Conservation (phyloP, 2,329 filamentous ascomycete species). For the Penicillium verrucosum region DNA sequence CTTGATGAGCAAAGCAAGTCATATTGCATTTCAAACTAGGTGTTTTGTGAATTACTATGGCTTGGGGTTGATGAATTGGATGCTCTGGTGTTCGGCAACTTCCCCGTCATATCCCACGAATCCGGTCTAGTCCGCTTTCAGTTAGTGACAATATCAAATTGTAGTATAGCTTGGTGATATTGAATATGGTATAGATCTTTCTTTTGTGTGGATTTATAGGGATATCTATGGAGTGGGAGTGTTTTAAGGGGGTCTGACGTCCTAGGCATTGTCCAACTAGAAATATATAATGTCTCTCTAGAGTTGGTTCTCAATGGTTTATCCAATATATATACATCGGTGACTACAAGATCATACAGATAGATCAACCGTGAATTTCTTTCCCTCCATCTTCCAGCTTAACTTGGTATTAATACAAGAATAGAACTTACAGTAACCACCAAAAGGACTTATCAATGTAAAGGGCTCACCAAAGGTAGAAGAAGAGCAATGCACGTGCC, state of each 20-base stretch:
- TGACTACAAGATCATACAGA: too few relatives aligned
- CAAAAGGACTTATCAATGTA: neutral
- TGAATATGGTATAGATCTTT: neutral
- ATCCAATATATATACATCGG: neutral
- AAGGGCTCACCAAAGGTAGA: neutral
- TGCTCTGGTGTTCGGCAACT: neutral
- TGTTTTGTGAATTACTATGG: neutral
- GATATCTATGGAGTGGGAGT: neutral
- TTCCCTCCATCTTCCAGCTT: too few relatives aligned
- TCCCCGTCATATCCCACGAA: neutral
- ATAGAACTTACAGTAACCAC: neutral
- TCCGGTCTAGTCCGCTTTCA: neutral
- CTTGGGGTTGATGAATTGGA: neutral
- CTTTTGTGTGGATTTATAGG: neutral
- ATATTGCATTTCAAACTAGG: neutral
- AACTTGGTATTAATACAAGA: neutral
- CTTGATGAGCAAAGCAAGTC: neutral
- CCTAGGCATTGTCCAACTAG: neutral
- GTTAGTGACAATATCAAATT: neutral
- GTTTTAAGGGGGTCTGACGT: fast-evolving
- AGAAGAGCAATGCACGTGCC: neutral
- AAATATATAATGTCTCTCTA: neutral
- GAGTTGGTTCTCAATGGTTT: neutral
- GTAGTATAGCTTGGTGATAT: neutral
- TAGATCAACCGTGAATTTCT: neutral